Evolutionary conservation across 331 rosid genomes (phyloP).

Genomic region (Acacia concinna): DNA sequence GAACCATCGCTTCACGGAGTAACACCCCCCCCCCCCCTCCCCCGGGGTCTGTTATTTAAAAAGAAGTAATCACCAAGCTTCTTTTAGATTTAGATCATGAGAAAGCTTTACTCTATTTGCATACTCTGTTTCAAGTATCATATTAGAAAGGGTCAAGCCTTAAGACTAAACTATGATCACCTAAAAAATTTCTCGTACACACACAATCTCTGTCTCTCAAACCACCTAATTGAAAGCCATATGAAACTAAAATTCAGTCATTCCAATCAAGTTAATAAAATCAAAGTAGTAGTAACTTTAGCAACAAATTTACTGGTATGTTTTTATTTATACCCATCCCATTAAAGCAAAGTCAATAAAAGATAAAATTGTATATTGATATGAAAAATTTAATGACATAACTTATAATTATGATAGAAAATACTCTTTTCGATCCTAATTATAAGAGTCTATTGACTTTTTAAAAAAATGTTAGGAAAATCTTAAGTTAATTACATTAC

Average conservation of each 20-base stretch:
- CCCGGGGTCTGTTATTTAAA: background rate
- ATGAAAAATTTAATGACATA: too few species aligned
- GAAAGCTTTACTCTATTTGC: background rate
- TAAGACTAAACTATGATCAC: background rate
- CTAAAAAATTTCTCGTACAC: too few species aligned
- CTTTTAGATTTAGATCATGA: background rate
- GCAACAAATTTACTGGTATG: background rate
- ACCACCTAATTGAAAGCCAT: background rate
- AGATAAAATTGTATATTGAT: too few species aligned
- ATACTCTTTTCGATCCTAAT: too few species aligned
- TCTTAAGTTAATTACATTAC: too few species aligned
- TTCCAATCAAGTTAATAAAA: background rate
- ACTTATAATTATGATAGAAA: too few species aligned
- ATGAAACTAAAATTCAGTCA: background rate
- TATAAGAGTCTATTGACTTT: too few species aligned
- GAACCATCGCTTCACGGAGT: background rate
- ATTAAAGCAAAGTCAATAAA: too few species aligned
- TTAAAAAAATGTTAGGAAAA: too few species aligned
- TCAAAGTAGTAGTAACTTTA: background rate
- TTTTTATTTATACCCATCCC: too few species aligned
- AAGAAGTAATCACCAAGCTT: background rate
- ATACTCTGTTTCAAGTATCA: background rate
- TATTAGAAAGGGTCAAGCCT: background rate
- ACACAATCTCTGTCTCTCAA: too few species aligned
- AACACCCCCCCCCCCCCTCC: too few species aligned